A percentile compares a stretch with the other conserved stretches of the same genome.
Evolutionary conservation across 2,329 filamentous ascomycete species (phyloP).

Genomic region (Fulvia fulva): DNA sequence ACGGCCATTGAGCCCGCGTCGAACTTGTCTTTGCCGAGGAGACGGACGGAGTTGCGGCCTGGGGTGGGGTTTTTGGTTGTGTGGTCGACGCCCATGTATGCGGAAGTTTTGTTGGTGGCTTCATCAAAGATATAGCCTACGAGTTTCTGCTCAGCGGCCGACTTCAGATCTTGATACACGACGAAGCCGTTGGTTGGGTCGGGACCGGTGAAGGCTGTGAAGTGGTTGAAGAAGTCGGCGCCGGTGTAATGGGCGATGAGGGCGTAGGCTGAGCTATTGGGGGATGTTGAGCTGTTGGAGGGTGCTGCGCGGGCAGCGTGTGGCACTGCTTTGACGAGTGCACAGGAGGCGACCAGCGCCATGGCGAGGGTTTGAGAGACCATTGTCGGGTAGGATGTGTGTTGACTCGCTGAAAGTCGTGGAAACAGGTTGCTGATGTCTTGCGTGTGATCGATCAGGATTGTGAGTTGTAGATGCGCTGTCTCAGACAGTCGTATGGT

Average conservation of each 20-base stretch:
- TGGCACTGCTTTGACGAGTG: slow-evolving; percentile 3
- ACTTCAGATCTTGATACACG: slow-evolving; percentile 16
- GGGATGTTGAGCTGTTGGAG: not conserved
- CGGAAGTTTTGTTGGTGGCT: slow-evolving; percentile 29
- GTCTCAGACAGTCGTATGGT: not conserved
- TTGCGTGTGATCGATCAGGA: not conserved
- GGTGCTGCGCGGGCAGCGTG: no score
- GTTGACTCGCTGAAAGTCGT: not conserved
- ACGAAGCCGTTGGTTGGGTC: slow-evolving; percentile 44
- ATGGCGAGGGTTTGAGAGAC: not conserved
- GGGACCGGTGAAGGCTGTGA: slow-evolving; percentile 41
- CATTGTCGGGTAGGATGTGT: slow-evolving; percentile 3
- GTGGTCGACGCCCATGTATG: slow-evolving; percentile 47
- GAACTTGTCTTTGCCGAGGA: slow-evolving; percentile 46
- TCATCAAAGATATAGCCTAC: slow-evolving; percentile 41
- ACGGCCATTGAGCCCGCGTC: slow-evolving; percentile 48
- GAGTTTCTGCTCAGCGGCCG: slow-evolving; percentile 37
- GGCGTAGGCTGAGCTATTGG: slow-evolving; percentile 21
- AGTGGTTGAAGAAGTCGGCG: slow-evolving; percentile 42
- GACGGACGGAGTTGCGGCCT: slow-evolving; percentile 45
- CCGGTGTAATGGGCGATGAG: slow-evolving; percentile 30
- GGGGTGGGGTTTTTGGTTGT: slow-evolving; percentile 29
- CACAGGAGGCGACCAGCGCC: slow-evolving; percentile 17
- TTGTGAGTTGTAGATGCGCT: not conserved
- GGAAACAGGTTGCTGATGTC: not conserved